phyloP scores from a whole-genome alignment of 805 yeast genomes.

The Candida chilensis region DNA sequence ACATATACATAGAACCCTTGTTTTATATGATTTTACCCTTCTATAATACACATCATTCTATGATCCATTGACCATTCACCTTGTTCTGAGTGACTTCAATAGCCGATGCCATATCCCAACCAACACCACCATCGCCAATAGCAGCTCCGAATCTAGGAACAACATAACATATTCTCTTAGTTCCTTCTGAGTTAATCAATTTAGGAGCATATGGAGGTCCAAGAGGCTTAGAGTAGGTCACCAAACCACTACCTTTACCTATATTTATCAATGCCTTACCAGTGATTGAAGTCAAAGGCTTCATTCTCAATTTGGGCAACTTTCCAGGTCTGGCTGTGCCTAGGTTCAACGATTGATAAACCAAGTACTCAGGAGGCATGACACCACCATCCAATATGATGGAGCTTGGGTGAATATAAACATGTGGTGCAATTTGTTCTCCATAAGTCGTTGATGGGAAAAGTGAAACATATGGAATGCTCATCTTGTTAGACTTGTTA shows the following conservation, averaged over 20 bases:
- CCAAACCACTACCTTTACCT: constrained; percentile 60
- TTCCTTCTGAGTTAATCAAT: constrained; percentile 38
- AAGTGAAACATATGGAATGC: constrained; percentile 58
- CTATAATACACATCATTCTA: constrained; percentile 5
- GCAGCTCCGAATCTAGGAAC: constrained; percentile 85
- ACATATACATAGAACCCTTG: too few species aligned
- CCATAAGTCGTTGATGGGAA: constrained; percentile 28
- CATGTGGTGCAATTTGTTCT: constrained; percentile 39
- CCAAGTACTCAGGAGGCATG: constrained; percentile 71
- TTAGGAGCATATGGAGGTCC: constrained; percentile 88
- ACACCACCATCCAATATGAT: constrained; percentile 51
- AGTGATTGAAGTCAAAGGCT: constrained; percentile 64
- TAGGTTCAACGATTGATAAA: constrained; percentile 58
- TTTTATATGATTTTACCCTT: too few species aligned
- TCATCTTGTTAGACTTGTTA: constrained; percentile 47
- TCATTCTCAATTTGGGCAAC: constrained; percentile 47
- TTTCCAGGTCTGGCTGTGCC: constrained; percentile 36
- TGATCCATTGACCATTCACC: constrained; percentile 58
- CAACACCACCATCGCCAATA: constrained; percentile 74
- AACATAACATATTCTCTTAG: constrained; percentile 80
- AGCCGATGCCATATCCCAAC: constrained; percentile 84
- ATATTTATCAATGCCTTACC: constrained; percentile 73
- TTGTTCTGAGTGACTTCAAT: constrained; percentile 68
- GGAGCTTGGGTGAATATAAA: constrained; percentile 77
- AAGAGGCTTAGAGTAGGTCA: constrained; percentile 84